These are phyloP conservation scores for Peronospora farinosa DNA, from an alignment of 352 stramenopile species.

Conservation along the genomic window DNA sequence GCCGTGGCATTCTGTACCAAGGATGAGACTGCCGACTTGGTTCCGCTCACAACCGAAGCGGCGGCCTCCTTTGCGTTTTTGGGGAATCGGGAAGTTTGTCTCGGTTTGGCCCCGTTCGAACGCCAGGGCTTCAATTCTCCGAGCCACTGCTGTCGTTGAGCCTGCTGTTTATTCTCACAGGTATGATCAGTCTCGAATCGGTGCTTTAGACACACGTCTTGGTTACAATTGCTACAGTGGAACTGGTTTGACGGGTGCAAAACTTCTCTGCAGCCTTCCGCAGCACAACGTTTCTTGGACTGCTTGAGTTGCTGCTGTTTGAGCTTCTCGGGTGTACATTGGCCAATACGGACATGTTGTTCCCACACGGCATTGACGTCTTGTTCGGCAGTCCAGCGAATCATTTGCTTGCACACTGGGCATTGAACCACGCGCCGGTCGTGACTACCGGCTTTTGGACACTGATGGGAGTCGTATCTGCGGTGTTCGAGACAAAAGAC, in stretches of 20 bases:
- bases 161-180: slow-evolving; percentile 35
- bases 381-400: slow-evolving; percentile 65
- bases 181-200: slow-evolving; percentile 72
- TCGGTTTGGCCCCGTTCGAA: slow-evolving; percentile 9
- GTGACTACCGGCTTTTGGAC: slow-evolving; percentile 49
- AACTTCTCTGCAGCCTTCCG: slow-evolving; percentile 50
- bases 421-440: slow-evolving; percentile 69
- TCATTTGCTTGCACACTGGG: slow-evolving; percentile 55
- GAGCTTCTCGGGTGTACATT: slow-evolving; percentile 41
- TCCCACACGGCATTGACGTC: slow-evolving; percentile 76
- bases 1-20: slow-evolving; percentile 48
- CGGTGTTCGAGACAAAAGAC: slow-evolving; percentile 84
- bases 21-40: slow-evolving; percentile 37
- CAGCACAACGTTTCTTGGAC: slow-evolving; percentile 48
- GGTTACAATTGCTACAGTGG: slow-evolving; percentile 55
- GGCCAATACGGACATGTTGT: slow-evolving; percentile 48
- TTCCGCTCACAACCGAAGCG: slow-evolving; percentile 30
- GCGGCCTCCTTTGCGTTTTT: slow-evolving; percentile 32
- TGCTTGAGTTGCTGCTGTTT: slow-evolving; percentile 18
- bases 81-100: slow-evolving; percentile 20
- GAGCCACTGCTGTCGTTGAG: slow-evolving; percentile 40
- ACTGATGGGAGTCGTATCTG: slow-evolving; percentile 71
- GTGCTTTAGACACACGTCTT: slow-evolving; percentile 71
- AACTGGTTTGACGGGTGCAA: slow-evolving; percentile 68
- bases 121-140: slow-evolving; percentile 11